Evolutionary conservation across 176 grass and related monocot species (phyloP).

Genomic region (Avena eriantha): DNA sequence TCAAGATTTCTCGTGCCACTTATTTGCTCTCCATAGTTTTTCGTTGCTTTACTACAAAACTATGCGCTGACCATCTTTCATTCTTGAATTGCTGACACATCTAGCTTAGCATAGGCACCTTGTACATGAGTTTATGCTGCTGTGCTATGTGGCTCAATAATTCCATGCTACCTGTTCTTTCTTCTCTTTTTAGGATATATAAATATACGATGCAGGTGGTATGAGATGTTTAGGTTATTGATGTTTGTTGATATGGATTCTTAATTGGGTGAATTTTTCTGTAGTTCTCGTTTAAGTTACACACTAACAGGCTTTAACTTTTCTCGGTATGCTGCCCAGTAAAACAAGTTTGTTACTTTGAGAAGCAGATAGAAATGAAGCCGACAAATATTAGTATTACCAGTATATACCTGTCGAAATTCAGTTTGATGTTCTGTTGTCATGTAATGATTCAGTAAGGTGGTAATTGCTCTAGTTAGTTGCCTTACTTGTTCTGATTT

Average conservation of each 20-base stretch:
- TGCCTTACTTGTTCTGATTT: background rate
- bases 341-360: background rate
- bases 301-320: background rate
- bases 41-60: background rate
- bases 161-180: constrained; percentile 6
- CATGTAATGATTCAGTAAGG: background rate
- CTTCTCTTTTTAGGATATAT: background rate
- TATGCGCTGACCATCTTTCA: background rate
- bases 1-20: background rate
- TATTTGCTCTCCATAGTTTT: background rate
- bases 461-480: background rate
- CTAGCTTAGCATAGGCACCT: constrained; percentile 9
- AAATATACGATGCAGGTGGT: background rate
- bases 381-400: constrained; percentile 1
- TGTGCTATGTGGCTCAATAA: constrained; percentile 6
- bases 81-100: background rate
- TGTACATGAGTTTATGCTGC: constrained; percentile 1
- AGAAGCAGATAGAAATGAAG: background rate
- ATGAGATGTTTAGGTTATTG: constrained; percentile 13
- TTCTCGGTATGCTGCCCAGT: background rate
- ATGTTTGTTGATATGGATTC: constrained; percentile 16
- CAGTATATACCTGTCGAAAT: background rate
- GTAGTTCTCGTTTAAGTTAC: background rate
- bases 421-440: constrained; percentile 3
- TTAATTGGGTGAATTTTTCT: background rate